These are phyloP conservation scores for Penicillium bialowiezense DNA, from an alignment of 495 filamentous ascomycete species.

Conservation along the genomic window DNA sequence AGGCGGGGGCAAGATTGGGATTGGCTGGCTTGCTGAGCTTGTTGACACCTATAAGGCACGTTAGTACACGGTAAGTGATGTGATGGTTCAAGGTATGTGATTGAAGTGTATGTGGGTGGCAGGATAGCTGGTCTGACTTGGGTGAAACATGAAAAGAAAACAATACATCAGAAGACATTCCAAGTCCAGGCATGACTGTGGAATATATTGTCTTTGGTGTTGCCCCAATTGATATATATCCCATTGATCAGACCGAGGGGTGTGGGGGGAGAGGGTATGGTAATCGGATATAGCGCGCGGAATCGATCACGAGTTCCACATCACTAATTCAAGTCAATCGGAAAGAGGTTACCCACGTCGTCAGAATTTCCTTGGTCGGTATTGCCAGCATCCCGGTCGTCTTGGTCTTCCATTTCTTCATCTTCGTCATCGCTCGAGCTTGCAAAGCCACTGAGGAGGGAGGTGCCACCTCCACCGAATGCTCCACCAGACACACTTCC, in stretches of 20 bases:
- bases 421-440: constrained; percentile 96
- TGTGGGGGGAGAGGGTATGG: constrained; percentile 1
- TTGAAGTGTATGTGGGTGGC: not conserved
- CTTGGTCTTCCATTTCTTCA: constrained; percentile 88
- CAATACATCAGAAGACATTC: not conserved
- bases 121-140: not conserved
- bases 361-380: constrained; percentile 49
- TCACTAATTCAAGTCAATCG: constrained; percentile 54
- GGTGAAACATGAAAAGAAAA: not conserved
- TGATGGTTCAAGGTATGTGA: not conserved
- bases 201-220: not conserved
- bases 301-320: constrained; percentile 44
- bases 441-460: constrained; percentile 88
- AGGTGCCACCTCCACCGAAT: constrained; percentile 63
- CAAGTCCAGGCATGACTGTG: not conserved
- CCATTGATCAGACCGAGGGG: not conserved
- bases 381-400: constrained; percentile 49
- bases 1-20: constrained; percentile 46
- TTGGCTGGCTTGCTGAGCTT: constrained; percentile 41
- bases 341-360: constrained; percentile 64
- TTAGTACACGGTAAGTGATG: constrained; percentile 10
- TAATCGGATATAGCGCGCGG: constrained; percentile 4
- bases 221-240: not conserved
- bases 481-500: constrained; percentile 61
- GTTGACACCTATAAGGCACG: constrained; percentile 22